Evolutionary conservation across 1,139 yeast genomes (phyloP).

Genomic region (Candida tropicalis): DNA sequence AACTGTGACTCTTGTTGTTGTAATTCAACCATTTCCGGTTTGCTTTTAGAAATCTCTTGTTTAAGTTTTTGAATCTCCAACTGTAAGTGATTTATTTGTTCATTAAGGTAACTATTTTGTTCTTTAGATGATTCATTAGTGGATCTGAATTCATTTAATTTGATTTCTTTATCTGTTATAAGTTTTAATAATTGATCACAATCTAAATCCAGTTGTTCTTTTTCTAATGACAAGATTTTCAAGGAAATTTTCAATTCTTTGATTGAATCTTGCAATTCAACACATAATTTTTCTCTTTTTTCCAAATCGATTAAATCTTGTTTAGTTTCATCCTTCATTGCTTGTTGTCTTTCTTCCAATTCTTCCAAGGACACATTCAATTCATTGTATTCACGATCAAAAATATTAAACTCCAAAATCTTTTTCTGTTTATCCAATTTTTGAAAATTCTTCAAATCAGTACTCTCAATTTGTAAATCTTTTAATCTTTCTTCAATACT

Average conservation of each 20-base stretch:
- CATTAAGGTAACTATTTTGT: slow-evolving; percentile 18
- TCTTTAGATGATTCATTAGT: slow-evolving; percentile 20
- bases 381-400: slow-evolving; percentile 73
- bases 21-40: slow-evolving; percentile 47
- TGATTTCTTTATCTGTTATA: slow-evolving; percentile 44
- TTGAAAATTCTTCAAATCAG: slow-evolving; percentile 73
- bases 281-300: slow-evolving; percentile 47
- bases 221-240: slow-evolving; percentile 51
- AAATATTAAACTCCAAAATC: slow-evolving; percentile 72
- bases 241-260: slow-evolving; percentile 40
- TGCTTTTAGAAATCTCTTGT: slow-evolving; percentile 23
- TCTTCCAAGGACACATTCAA: slow-evolving; percentile 62
- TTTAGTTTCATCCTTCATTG: slow-evolving; percentile 49
- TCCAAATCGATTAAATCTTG: slow-evolving; percentile 48
- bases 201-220: slow-evolving; percentile 52
- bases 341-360: slow-evolving; percentile 61
- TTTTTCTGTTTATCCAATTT: slow-evolving; percentile 68
- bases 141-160: slow-evolving; percentile 33
- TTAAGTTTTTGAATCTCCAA: slow-evolving; percentile 26
- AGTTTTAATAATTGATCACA: slow-evolving; percentile 46
- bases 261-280: slow-evolving; percentile 50
- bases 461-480: slow-evolving; percentile 81
- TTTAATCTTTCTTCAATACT: slow-evolving; percentile 72
- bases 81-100: slow-evolving; percentile 24
- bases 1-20: slow-evolving; percentile 42